Evolutionary conservation across 169 alveolate species (phyloP), one percentile per base, ranked within the genome.

Genomic region (Plasmodium falciparum): DNA sequence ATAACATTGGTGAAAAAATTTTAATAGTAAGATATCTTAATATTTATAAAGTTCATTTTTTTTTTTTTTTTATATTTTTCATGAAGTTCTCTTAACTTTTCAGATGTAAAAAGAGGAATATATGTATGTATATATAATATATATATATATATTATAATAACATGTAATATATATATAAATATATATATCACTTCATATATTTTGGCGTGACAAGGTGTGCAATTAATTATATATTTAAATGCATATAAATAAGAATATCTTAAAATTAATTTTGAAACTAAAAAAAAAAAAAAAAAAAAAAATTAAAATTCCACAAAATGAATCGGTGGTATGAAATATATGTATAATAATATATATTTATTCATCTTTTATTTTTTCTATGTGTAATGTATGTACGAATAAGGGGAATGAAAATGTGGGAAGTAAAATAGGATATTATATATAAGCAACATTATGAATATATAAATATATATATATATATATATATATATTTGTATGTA

Each of bases 211-310:
- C 71, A 62, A 8, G 33, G 13, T 17, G 43, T 5, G 6, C 15
- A 62, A 11, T 62, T 62, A 62, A 62, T 62, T 62, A 62, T 62
- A 24, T 62, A 39, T 39, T 39, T 39, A 22, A 24, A 22, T 62
- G 71, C 71, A 62, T 22, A 24, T 62, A 62, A 62, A 62, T 62
- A 24, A 24, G 29, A 62, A 62, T n/a, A 62, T 62, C 45, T 62
- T 62, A 24, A 58, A 73, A 73, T 73, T 73, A 54, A 73, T 54
- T 54, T 73, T 73, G 52, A 56, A 73, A 73, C 86, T 73, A 73
- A 73, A 73, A 56, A 73, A 73, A 56, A 17, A 73, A 29, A 54
- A 54, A 73, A 29, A 54, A 39, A 39, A 39, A 39, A 39, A 39
- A 5, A 39, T 39, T 52, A 54, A 73, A 73, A 73, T 73, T 63